Evolutionary conservation across 768 basidiomycete species (phyloP), one percentile per base, ranked within the genome.

Genomic region (Candolleomyces aberdarensis): DNA sequence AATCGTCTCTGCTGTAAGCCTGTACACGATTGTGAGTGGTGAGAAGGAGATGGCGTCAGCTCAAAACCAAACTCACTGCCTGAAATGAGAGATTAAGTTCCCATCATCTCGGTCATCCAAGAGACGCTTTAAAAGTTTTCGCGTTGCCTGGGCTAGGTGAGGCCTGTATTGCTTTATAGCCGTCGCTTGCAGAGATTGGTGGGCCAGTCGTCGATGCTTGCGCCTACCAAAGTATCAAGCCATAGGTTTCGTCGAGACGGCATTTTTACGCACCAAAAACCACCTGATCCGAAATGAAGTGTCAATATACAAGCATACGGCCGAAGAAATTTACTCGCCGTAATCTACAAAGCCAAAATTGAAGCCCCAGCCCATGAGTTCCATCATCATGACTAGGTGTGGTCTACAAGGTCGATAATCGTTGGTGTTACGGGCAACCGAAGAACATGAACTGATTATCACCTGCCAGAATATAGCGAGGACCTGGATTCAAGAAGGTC

Each of bases 401-500:
- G 64, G 61, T 39, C 64, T 65, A 57, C 11, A 53, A 19, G 4
- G n/a, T 11, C 36, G 36, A 50, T 19, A 22, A 7, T 11, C 10
- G 14, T n/a, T 20, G 13, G 41, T 11, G 10, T 17, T 39, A 41
- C 39, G 29, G 40, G 49, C 5, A 20, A 15, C 19, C 51, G 22
- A 2, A 26, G 26, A 3, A 26, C 26, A 26, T 26, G 26, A 26
- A 26, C 26, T 26, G 2, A 3, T 26, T 26, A 26, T 26, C 26
- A 26, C 51, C 51, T 52, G 11, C 51, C 51, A 11, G 79, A 79
- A 62, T 80, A 81, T 13, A 78, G 74, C 17, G 66, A 32, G 14
- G 74, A 76, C 10, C 74, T 67, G 49, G 72, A 78, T 56, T 79
- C 77, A 14, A 81, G 68, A 3, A 81, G 71, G 10, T 80, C 78